Evolutionary conservation across 371 early-diverging fungal species (phyloP), one percentile per base, ranked within the genome.

Genomic region (Mycotypha africana): DNA sequence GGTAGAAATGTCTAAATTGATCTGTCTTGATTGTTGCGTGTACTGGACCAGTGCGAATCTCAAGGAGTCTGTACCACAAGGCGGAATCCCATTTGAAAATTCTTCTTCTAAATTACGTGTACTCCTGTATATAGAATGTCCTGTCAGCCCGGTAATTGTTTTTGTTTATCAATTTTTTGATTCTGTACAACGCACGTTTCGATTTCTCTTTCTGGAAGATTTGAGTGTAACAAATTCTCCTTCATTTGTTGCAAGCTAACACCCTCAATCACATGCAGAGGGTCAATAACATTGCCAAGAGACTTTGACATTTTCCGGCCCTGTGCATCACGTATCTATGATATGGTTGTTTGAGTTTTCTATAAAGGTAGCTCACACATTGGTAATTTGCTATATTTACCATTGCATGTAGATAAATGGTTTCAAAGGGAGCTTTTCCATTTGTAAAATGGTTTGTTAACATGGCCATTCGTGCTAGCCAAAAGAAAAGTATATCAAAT

Each of bases 401-500:
- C 87, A 91, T 86, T 4, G 86, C 82, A 59, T 91, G 91, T 42
- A 89, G 65, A 55, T 76, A 70, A 11, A 92, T 82, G 21, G 82
- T 79, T 26, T 89, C 84, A 76, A 99, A 99, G 8, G 58, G 53
- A 0, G 98, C 95, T 10, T 76, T 65, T 2, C 80, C 56, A 8
- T 82, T 85, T 3, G 92, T 80, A 47, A 99, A 81, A 54, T 96
- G 82, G 28, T 91, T 83, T 46, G 93, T 84, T 40, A 99, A 65
- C 98, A 99, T 99, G 3, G 92, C 93, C 99, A 99, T 99, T 41
- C 99, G 81, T 8, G 98, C 97, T 10, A 99, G 97, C 99, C 99
- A 99, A 64, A 99, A 99, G 77, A 99, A 99, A 38, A 99, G 65
- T 60, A 99, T 99, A 71, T 99, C 99, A 53, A 80, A 84, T 0